phyloP scores from a whole-genome alignment of 78 protist species.

The Cavenderia fasciculata region DNA sequence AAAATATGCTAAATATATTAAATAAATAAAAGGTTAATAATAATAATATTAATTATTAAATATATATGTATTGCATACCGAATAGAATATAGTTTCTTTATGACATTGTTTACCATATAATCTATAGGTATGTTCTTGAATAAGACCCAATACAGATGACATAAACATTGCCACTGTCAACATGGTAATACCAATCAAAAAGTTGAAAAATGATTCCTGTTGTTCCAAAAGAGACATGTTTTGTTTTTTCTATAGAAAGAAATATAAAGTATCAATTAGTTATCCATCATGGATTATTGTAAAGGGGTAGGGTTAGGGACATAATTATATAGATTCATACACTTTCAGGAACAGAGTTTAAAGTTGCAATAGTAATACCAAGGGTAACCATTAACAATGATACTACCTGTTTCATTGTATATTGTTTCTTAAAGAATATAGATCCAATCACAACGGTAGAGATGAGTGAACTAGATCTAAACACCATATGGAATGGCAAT shows the following conservation, averaged over 20 bases:
- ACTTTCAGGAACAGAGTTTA: slow-evolving; percentile 48
- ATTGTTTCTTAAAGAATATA: slow-evolving; percentile 6
- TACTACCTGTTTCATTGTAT: slow-evolving; percentile 21
- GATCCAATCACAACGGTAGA: slow-evolving; percentile 59
- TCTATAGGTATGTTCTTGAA: slow-evolving; percentile 65
- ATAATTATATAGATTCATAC: not conserved
- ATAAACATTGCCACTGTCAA: slow-evolving; percentile 69
- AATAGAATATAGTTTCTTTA: slow-evolving; percentile 46
- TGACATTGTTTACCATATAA: slow-evolving; percentile 65
- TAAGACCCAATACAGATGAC: slow-evolving; percentile 56
- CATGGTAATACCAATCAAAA: slow-evolving; percentile 64
- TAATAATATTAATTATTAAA: not conserved
- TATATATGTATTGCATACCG: slow-evolving; percentile 8
- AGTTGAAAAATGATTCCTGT: not conserved
- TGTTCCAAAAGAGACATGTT: slow-evolving; percentile 4
- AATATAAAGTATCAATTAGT: no score
- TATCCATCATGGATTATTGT: no score
- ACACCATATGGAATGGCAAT: slow-evolving; percentile 80
- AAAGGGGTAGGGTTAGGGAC: no score
- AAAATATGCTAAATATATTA: slow-evolving; percentile 61
- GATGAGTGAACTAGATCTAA: slow-evolving; percentile 70
- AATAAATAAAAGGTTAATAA: not conserved
- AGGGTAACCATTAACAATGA: slow-evolving; percentile 56
- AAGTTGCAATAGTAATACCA: slow-evolving; percentile 65
- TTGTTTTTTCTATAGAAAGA: slow-evolving; percentile 9